A percentile compares a stretch with the other conserved stretches of the same genome.
Conservation (phyloP, 2,329 filamentous ascomycete species). For the Pseudonectria foliicola region DNA sequence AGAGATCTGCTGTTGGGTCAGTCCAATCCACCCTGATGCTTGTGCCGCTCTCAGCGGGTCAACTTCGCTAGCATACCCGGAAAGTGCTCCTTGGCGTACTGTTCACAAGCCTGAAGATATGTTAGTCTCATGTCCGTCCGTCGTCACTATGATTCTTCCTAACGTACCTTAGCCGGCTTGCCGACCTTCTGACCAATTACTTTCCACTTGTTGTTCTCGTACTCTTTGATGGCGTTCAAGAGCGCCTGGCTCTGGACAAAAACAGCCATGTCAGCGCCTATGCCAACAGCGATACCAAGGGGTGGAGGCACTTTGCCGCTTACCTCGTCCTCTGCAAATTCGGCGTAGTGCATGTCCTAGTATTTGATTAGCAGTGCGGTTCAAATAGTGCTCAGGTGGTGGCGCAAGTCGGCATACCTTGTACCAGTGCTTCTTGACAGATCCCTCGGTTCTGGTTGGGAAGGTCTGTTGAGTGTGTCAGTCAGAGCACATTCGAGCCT, state of each 20-base stretch:
- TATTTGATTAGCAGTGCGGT: slow-evolving; percentile 4
- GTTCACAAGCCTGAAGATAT: slow-evolving; percentile 42
- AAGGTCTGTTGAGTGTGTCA: slow-evolving; percentile 59
- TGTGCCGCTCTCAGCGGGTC: slow-evolving; percentile 14
- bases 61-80: slow-evolving; percentile 37
- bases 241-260: slow-evolving; percentile 62
- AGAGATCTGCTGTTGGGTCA: slow-evolving; percentile 31
- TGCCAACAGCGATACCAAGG: slow-evolving; percentile 6
- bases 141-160: no score
- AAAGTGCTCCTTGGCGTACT: slow-evolving; percentile 96
- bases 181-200: slow-evolving; percentile 92
- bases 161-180: slow-evolving; percentile 76
- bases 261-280: slow-evolving; percentile 12
- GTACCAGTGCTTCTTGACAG: slow-evolving; percentile 99
- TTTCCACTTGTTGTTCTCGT: slow-evolving; percentile 99
- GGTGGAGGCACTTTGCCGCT: slow-evolving; percentile 19
- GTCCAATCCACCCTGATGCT: slow-evolving; percentile 16
- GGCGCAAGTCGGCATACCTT: slow-evolving; percentile 52
- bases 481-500: slow-evolving; percentile 1
- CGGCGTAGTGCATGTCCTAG: slow-evolving; percentile 98
- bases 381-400: background rate
- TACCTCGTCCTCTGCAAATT: slow-evolving; percentile 97
- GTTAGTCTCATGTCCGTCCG: no score
- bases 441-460: slow-evolving; percentile 87
- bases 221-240: slow-evolving; percentile 93